Conservation (phyloP, 345 rosid species). For the Lagerstroemia speciosa region DNA sequence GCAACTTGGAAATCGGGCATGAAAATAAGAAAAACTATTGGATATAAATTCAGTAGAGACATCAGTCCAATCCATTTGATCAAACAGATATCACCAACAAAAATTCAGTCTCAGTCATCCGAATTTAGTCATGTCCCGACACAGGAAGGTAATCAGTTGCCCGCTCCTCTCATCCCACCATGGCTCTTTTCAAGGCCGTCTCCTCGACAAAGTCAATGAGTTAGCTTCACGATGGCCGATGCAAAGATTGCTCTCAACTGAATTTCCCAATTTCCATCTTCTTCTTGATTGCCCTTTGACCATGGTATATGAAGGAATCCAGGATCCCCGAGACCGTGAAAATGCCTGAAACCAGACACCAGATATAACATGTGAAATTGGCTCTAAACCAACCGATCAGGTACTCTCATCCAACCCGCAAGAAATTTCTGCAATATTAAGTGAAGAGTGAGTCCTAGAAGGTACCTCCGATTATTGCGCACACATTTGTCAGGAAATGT, state of each 20-base stretch:
- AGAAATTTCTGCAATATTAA: background rate
- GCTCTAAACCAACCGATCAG: background rate
- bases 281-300: slow-evolving; percentile 93
- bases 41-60: background rate
- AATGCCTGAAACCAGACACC: slow-evolving; percentile 43
- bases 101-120: background rate
- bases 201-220: background rate
- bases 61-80: background rate
- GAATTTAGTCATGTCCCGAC: background rate
- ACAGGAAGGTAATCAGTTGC: background rate
- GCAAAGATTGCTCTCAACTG: slow-evolving; percentile 33
- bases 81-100: background rate
- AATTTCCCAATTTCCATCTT: slow-evolving; percentile 91
- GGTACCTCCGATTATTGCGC: slow-evolving; percentile 94
- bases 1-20: background rate
- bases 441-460: background rate
- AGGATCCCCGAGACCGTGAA: slow-evolving; percentile 88
- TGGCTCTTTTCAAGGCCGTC: background rate
- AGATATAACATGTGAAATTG: slow-evolving; percentile 4
- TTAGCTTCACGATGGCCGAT: background rate
- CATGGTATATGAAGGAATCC: slow-evolving; percentile 82
- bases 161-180: background rate
- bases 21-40: background rate
- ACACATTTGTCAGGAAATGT: slow-evolving; percentile 85
- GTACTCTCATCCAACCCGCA: no score